These are phyloP conservation scores for Coprinellus micaceus DNA, from an alignment of 768 basidiomycete genomes.

Conservation along the genomic window DNA sequence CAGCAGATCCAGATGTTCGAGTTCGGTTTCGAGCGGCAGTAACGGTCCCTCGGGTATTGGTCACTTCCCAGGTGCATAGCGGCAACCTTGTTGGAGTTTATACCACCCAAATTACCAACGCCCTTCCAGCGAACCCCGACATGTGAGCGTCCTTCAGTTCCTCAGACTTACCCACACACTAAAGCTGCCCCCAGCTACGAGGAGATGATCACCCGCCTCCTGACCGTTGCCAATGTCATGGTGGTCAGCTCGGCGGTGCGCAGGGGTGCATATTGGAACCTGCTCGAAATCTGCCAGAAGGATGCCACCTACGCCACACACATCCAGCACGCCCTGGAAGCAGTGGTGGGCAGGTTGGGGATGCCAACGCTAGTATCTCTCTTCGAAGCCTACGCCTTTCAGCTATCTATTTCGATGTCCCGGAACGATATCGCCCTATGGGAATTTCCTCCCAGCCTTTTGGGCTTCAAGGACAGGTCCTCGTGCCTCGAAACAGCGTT, in stretches of 20 bases:
- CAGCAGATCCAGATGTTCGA: conserved; percentile 71
- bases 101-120: conserved; percentile 35
- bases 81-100: conserved; percentile 41
- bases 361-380: conserved; percentile 56
- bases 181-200: conserved; percentile 52
- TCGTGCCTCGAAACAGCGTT: conserved; percentile 70
- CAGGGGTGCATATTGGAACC: conserved; percentile 82
- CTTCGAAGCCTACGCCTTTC: conserved; percentile 75
- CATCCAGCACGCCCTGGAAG: conserved; percentile 50
- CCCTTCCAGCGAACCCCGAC: conserved; percentile 41
- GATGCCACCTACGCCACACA: conserved; percentile 36
- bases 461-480: conserved; percentile 70
- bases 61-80: conserved; percentile 37
- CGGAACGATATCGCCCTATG: conserved; percentile 48
- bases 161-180: neutral
- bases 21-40: conserved; percentile 76
- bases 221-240: conserved; percentile 74
- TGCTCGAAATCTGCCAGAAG: conserved; percentile 66
- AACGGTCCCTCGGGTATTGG: conserved; percentile 56
- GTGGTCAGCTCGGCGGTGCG: conserved; percentile 73
- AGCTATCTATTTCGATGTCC: conserved; percentile 67
- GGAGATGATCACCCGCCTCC: conserved; percentile 65
- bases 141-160: conserved; percentile 32
- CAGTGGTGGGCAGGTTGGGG: conserved; percentile 66
- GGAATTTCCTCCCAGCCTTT: conserved; percentile 62